A percentile compares a stretch with the other conserved stretches of the same genome.
phyloP scores from a whole-genome alignment of 1,284 basidiomycete genomes.

The Ganoderma leucocontextum region DNA sequence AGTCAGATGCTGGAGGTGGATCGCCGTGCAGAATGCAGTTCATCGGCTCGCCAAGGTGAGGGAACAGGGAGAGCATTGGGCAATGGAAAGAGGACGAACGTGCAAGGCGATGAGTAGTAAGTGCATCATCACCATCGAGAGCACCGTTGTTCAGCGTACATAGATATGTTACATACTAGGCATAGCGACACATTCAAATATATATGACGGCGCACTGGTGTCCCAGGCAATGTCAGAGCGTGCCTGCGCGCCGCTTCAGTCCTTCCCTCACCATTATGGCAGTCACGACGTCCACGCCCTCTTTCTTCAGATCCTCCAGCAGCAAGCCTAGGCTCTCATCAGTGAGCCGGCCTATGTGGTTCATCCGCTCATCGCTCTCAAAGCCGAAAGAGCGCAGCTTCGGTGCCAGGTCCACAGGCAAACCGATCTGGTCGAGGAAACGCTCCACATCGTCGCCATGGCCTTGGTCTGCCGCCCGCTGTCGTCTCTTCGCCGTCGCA shows the following conservation, averaged over 20 bases:
- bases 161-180: too few relatives aligned
- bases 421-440: conserved; percentile 1
- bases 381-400: conserved; percentile 10
- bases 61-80: too few relatives aligned
- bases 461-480: not conserved
- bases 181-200: too few relatives aligned
- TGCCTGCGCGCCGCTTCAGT: not conserved
- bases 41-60: too few relatives aligned
- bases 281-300: not conserved
- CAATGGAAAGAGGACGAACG: too few relatives aligned
- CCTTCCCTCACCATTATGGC: not conserved
- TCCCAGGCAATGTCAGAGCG: not conserved
- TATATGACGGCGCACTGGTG: too few relatives aligned
- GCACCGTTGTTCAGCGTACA: too few relatives aligned
- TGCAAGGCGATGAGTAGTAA: too few relatives aligned
- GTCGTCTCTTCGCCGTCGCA: not conserved
- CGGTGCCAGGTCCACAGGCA: not conserved
- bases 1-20: too few relatives aligned
- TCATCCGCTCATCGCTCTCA: not conserved
- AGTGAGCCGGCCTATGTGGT: not conserved
- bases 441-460: not conserved
- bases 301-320: not conserved
- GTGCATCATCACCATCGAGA: too few relatives aligned
- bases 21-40: too few relatives aligned
- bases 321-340: not conserved